phyloP scores from a whole-genome alignment of 805 yeast genomes.

The Kluyveromyces aestuarii region DNA sequence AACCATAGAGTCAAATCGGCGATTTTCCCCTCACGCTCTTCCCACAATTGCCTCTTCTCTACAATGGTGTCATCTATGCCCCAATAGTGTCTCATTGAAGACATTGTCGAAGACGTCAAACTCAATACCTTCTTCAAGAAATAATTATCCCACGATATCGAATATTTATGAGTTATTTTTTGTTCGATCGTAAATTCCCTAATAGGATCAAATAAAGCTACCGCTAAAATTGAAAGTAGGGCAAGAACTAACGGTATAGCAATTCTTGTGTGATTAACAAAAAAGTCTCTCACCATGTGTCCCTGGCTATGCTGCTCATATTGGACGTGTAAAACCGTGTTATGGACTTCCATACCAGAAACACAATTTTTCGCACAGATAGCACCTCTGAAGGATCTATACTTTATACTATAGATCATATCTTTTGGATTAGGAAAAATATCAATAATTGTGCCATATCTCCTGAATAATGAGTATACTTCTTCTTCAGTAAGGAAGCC shows the following conservation, averaged over 20 bases:
- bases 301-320: constrained; percentile 51
- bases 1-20: constrained; percentile 70
- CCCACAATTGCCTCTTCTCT: constrained; percentile 42
- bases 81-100: constrained; percentile 29
- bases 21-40: constrained; percentile 58
- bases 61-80: constrained; percentile 25
- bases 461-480: constrained; percentile 67
- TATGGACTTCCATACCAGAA: constrained; percentile 62
- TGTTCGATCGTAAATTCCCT: constrained; percentile 69
- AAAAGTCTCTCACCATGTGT: constrained; percentile 45
- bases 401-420: constrained; percentile 46
- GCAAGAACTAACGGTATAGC: constrained; percentile 77
- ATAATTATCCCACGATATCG: constrained; percentile 39
- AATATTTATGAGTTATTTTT: constrained; percentile 55
- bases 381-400: constrained; percentile 53
- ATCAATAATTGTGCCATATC: constrained; percentile 79
- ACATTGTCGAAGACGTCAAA: constrained; percentile 31
- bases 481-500: constrained; percentile 69
- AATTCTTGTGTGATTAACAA: constrained; percentile 71
- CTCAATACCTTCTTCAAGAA: constrained; percentile 29
- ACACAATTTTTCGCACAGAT: constrained; percentile 85
- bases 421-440: constrained; percentile 51
- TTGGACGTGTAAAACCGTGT: constrained; percentile 63
- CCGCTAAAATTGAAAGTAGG: constrained; percentile 70
- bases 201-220: constrained; percentile 85